A percentile compares a stretch with the other conserved stretches of the same genome.
Evolutionary conservation across 352 stramenopile species (phyloP).

Genomic region (Phytophthora europaea): DNA sequence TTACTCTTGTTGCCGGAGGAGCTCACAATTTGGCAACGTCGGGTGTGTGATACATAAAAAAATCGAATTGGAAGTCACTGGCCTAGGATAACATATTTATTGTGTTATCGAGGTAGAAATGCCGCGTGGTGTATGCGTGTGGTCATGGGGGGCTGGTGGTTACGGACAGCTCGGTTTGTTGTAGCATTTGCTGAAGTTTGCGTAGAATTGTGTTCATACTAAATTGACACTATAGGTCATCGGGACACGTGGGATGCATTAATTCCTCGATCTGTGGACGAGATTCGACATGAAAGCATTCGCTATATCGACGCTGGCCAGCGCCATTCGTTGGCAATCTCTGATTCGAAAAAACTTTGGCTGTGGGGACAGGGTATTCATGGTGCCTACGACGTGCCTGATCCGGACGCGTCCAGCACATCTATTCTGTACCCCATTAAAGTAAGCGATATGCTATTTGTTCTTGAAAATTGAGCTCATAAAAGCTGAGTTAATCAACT

Average conservation of each 20-base stretch:
- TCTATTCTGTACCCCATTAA: conserved; percentile 67
- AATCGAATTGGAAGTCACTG: background rate
- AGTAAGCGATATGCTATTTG: conserved; percentile 27
- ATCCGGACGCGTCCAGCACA: conserved; percentile 53
- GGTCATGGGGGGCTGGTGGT: conserved; percentile 70
- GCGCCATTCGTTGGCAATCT: conserved; percentile 78
- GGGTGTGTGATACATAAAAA: conserved; percentile 35
- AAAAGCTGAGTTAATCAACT: background rate
- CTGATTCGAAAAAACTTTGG: conserved; percentile 69
- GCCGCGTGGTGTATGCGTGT: conserved; percentile 66
- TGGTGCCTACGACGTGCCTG: conserved; percentile 51
- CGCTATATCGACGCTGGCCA: conserved; percentile 72
- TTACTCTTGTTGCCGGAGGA: conserved; percentile 59
- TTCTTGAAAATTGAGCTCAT: conserved; percentile 52
- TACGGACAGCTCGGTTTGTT: conserved; percentile 76
- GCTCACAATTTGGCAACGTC: conserved; percentile 75
- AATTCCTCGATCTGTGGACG: conserved; percentile 71
- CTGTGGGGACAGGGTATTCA: conserved; percentile 81
- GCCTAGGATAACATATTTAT: background rate
- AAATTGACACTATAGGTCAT: conserved; percentile 51
- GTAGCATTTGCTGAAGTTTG: background rate
- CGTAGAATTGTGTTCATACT: background rate
- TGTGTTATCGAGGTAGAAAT: conserved; percentile 47
- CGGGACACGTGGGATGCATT: conserved; percentile 75
- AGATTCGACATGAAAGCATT: conserved; percentile 71